Evolutionary conservation across 202 grass and related monocot species (phyloP), one percentile per base, ranked within the genome.

Genomic region (Carex arenaria): DNA sequence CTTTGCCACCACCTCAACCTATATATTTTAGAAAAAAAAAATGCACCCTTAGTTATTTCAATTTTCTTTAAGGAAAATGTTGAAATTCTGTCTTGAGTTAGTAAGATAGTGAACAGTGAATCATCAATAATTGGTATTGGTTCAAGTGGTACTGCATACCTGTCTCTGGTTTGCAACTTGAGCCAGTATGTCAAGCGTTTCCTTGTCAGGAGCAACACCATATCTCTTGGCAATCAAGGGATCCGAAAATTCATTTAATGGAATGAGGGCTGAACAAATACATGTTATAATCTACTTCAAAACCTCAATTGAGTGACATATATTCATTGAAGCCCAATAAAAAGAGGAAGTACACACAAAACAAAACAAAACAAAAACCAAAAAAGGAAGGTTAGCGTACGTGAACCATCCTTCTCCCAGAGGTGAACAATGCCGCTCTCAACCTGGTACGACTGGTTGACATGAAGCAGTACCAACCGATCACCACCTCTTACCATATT

Each of bases 1-100:
- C 83, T 97, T 97, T 69, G 92, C 86, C 14, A 92, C 57, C 78
- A 97, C 85, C 84, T 89, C 85, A 38, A 92, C 87, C 94, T 97
- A 82, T 57, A 84, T 40, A 78, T 76, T 26, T 26, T 26, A 26
- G 26, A 26, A 26, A 26, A 26, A 14, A 26, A 18, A 20, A 10
- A 63, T 85, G 28, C 67, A 47, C 9, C 64, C 70, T 69, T 82
- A 40, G 4, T 61, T 13, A 11, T 67, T 1, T 49, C 45, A 51
- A 13, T 11, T 51, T 51, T 51, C 47, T 51, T 3, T 67, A 9
- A 67, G 65, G 65, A 45, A 70, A 43, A 19, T 43, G 9, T 10
- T 70, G 36, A 42, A 70, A 8, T 38, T 67, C 22, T 65, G 11
- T 65, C 34, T 68, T 34, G 15, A 68, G 13, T 40, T 31, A 68